Base-by-base conservation (phyloP, 257 asterid genomes). In the Orobanche coerulescens region DNA sequence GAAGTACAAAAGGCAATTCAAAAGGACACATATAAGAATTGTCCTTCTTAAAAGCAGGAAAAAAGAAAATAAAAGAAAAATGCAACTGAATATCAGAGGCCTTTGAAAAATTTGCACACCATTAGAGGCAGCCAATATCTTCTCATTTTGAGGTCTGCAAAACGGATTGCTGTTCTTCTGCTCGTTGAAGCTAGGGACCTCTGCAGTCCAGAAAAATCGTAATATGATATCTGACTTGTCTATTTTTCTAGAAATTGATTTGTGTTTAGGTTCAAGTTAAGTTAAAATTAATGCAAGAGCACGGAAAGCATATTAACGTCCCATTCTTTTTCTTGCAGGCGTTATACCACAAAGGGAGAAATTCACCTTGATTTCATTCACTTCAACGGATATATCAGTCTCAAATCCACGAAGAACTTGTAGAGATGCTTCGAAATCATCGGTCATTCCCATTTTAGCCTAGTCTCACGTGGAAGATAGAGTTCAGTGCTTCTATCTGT, bases 101-200 rank as follows among this genome's bases (percentile, higher is more conserved):
- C 52, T 64, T 40, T 3, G 9, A 15, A 60, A 40, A 65, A 55
- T 1, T 10, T 54, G 58, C 47, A 18, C 60, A 91, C 97, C 97
- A 91, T 87, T 30, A 91, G 76, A 53, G 97, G 97, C 19, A 85
- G 78, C 97, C 97, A 91, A 71, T 91, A 91, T 91, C 97, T 76
- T 84, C 79, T 82, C 71, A 74, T 70, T 71, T 82, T 83, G 70
- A 91, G 82, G 63, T 91, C 97, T 14, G 88, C 92, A 61, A 91
- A 87, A 58, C 82, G 83, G 31, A 91, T 78, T 39, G 97, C 62
- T 15, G 90, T 58, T 78, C 93, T 82, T 79, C 95, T 81, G 76
- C 71, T 82, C 1, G 96, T 71, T 71, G 97, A 83, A 69, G 90
- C 94, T 49, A 91, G 86, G 39, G 97, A 84, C 61, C 96, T 84